Conservation (phyloP, 768 basidiomycete species). For the Chalciporus chontae region DNA sequence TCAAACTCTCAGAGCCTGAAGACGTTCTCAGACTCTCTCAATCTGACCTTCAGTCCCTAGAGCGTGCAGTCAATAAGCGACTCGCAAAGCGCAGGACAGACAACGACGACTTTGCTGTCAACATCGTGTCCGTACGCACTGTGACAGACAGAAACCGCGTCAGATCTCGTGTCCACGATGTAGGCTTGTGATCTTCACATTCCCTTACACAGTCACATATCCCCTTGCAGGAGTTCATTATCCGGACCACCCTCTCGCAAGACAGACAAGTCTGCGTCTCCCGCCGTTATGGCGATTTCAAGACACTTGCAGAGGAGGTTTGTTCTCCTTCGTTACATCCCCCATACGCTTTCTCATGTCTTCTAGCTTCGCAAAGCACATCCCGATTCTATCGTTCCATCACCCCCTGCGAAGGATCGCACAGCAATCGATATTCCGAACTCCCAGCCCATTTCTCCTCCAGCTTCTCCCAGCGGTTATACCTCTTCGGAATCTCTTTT, state of each 20-base stretch:
- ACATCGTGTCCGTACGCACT: conserved; percentile 83
- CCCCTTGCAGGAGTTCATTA: conserved; percentile 79
- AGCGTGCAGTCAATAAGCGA: conserved; percentile 63
- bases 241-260: conserved; percentile 76
- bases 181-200: conserved; percentile 33
- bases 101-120: conserved; percentile 77
- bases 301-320: conserved; percentile 81
- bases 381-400: conserved; percentile 74
- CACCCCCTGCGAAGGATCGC: conserved; percentile 88
- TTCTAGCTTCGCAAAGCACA: conserved; percentile 80
- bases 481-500: conserved; percentile 42
- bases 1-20: conserved; percentile 80
- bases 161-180: conserved; percentile 84
- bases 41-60: conserved; percentile 75
- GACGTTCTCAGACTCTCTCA: conserved; percentile 90
- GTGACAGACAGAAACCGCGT: conserved; percentile 83
- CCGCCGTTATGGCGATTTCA: conserved; percentile 93
- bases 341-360: conserved; percentile 8
- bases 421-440: conserved; percentile 55
- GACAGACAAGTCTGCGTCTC: conserved; percentile 83
- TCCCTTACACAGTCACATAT: neutral
- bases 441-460: neutral
- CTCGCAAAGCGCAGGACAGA: conserved; percentile 45
- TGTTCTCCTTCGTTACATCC: conserved; percentile 11
- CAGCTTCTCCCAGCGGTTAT: neutral